phyloP scores from a whole-genome alignment of 2,329 filamentous ascomycete species.

The Fusarium sulawesiense region DNA sequence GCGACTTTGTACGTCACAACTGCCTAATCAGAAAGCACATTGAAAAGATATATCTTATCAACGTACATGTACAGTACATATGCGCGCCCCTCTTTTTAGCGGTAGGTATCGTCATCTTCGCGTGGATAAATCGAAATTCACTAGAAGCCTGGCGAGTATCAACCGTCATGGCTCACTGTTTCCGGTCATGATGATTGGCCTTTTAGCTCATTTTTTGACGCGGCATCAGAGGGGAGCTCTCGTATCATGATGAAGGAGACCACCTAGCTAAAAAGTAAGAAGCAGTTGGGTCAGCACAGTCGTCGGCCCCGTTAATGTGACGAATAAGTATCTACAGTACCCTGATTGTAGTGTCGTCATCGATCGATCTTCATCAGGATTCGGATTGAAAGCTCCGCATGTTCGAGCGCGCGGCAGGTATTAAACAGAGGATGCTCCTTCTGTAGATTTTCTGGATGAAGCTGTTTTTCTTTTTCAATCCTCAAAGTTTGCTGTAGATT shows the following conservation, averaged over 20 bases:
- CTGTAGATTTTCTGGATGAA: not conserved
- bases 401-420: not conserved
- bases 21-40: conserved; percentile 1
- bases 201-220: not conserved
- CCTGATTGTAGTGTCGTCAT: conserved; percentile 41
- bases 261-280: not conserved
- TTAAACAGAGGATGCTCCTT: conserved; percentile 16
- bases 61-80: not conserved
- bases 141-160: not conserved
- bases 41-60: not conserved
- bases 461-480: not conserved
- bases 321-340: conserved; percentile 22
- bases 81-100: conserved; percentile 10
- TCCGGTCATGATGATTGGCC: conserved; percentile 15
- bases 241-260: not conserved
- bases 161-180: conserved; percentile 8
- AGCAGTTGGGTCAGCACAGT: conserved; percentile 1
- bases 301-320: conserved; percentile 32
- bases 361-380: conserved; percentile 41
- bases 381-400: conserved; percentile 38
- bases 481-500: not conserved
- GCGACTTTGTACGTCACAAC: conserved; percentile 14
- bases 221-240: not conserved
- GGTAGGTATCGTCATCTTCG: conserved; percentile 13
- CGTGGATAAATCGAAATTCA: conserved; percentile 4